Evolutionary conservation across 2,329 filamentous ascomycete genomes (phyloP), one percentile per base, ranked within the genome.

Genomic region (Lasiodiplodia theobromae): DNA sequence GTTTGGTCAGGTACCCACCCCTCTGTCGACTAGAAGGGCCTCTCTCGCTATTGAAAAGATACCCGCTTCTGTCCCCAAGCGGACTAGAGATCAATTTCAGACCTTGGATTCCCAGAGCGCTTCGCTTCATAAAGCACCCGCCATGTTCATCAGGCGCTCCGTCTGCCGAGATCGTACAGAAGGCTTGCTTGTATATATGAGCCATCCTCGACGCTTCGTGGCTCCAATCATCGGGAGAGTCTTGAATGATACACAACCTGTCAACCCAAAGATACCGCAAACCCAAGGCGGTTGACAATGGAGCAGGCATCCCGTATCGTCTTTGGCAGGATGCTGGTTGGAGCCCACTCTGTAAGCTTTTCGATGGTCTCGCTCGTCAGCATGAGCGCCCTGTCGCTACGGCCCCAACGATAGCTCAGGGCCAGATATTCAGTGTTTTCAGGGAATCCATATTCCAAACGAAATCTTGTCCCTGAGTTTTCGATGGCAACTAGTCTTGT

Each of bases 41-140:
- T 0, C 7, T 5, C 1, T 28, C 2, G 2, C 4, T 4, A 10
- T 21, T 38, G 21, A 3, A 0, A 14, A 25, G 3, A 14, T 6
- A 44, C 1, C 21, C 25, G 10, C 3, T 44, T 11, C 21, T 11
- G 12, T n/a, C 4, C 0, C 25, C 0, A 7, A 58, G 56, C 11
- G 21, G 34, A 7, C 7, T 44, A 2, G n/a, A 21, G 2, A 10
- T 1, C n/a, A 58, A 16, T 11, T 6, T 14, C 11, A 44, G 4
- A 0, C 21, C 21, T 1, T n/a, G 37, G 2, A 28, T 58, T n/a
- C 21, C 56, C 3, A 58, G 12, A 14, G 56, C 21, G 6, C 4
- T 44, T 8, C 37, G n/a, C 6, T 11, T 16, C 21, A 16, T 18
- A 21, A 58, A 58, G 21, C 21, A 58, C 3, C 56, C 56, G 10